Percentiles rank a stretch among this genome's conserved stretches.
phyloP scores from a whole-genome alignment of 2,329 filamentous ascomycete species.

The Aspergillus awamori region DNA sequence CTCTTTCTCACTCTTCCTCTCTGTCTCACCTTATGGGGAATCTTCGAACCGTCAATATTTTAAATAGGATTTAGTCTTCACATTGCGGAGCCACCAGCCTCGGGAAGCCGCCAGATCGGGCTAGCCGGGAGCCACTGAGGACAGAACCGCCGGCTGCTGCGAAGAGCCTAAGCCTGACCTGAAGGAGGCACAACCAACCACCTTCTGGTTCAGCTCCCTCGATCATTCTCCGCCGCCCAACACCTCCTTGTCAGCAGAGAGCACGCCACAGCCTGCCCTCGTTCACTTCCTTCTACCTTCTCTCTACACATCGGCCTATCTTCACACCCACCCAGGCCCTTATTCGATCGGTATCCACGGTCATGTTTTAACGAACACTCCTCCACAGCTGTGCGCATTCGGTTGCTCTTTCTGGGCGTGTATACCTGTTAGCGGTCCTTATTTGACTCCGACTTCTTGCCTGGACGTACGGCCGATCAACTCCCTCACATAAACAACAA shows the following conservation, averaged over 20 bases:
- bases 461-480: slow-evolving; percentile 12
- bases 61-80: background rate
- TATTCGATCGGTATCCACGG: slow-evolving; percentile 7
- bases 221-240: slow-evolving; percentile 28
- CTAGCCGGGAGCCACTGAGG: slow-evolving; percentile 14
- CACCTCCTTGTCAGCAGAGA: slow-evolving; percentile 38
- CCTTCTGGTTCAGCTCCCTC: slow-evolving; percentile 22
- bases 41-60: too few species aligned
- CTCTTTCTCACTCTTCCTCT: background rate
- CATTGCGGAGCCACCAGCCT: slow-evolving; percentile 18
- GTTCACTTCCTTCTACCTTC: slow-evolving; percentile 9
- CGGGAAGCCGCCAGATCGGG: slow-evolving; percentile 21
- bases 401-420: slow-evolving; percentile 27
- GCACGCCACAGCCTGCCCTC: slow-evolving; percentile 23
- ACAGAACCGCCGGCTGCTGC: slow-evolving; percentile 10
- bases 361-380: slow-evolving; percentile 24
- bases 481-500: slow-evolving; percentile 11
- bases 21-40: background rate
- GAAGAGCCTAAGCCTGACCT: slow-evolving; percentile 11
- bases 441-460: slow-evolving; percentile 21
- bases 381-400: slow-evolving; percentile 23
- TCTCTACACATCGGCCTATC: slow-evolving; percentile 16
- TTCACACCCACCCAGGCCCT: background rate
- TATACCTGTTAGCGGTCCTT: slow-evolving; percentile 27
- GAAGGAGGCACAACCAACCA: slow-evolving; percentile 24